Base-by-base conservation (phyloP, 345 rosid species). In the rapeseed (Brassica napus) region DNA sequence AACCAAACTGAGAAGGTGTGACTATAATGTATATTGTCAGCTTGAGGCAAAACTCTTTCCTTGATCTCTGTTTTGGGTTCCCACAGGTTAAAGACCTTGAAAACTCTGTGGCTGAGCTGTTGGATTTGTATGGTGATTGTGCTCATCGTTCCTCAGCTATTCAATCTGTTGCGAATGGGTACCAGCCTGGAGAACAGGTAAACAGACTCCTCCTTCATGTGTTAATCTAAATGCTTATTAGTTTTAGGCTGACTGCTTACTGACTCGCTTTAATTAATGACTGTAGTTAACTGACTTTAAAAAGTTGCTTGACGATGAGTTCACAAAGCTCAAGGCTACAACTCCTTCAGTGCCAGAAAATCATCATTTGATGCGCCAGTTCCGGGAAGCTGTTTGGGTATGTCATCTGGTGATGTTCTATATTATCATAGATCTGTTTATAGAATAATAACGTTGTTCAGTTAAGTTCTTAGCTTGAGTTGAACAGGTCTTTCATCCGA, bases 351-450 rank as follows among this genome's bases (percentile, higher is more conserved):
- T 47, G 82, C 64, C 85, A 1, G 86, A 81, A 77, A 83, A 85
- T 75, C 82, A 88, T 74, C 86, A 67, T 21, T 66, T 89, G 77
- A 76, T 92, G 75, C 89, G 94, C 18, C 93, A 91, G 79, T 91
- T 91, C 75, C 84, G 85, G 73, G 96, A 90, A 78, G 94, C 92
- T 34, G 84, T 93, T 54, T 94, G 98, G 98, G 97, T 92, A 89
- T 77, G 85, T 23, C 28, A 6, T 70, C 24, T 55, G n/a, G 0
- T 63, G 64, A 58, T 24, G 1, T 39, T 63, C 61, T 75, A 34
- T 49, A 30, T 37, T 34, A 30, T 37, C 59, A 47, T 60, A 34
- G 2, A 77, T 70, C 28, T 62, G 14, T 64, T 15, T n/a, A 3
- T 47, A 71, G 35, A 65, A 28, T 12, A 12, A 8, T 57, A 15